These are phyloP conservation scores for Cardiospermum halicacabum DNA, from an alignment of 345 rosid genomes.

Conservation along the genomic window DNA sequence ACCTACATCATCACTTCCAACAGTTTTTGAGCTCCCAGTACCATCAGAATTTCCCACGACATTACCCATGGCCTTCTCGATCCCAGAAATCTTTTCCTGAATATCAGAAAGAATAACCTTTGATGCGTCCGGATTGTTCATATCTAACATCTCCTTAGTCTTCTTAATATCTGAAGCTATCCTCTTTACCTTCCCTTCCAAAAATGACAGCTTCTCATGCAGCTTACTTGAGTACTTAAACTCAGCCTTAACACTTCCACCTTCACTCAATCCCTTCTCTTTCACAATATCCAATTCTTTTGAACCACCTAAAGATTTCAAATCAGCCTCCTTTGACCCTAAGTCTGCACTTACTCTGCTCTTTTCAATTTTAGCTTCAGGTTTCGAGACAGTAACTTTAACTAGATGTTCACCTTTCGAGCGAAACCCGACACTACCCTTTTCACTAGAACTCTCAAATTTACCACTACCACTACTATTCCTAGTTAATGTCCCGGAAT, in stretches of 20 bases:
- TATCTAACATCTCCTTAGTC: slow-evolving; percentile 90
- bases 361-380: slow-evolving; percentile 24
- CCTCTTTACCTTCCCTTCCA: slow-evolving; percentile 93
- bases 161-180: slow-evolving; percentile 86
- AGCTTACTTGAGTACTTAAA: slow-evolving; percentile 61
- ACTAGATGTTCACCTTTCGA: slow-evolving; percentile 14
- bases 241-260: slow-evolving; percentile 14
- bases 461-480: slow-evolving; percentile 13
- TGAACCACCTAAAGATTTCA: slow-evolving; percentile 25
- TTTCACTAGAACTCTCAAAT: slow-evolving; percentile 10
- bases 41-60: slow-evolving; percentile 40
- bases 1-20: slow-evolving; percentile 22
- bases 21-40: slow-evolving; percentile 19
- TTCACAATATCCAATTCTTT: slow-evolving; percentile 37
- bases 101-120: slow-evolving; percentile 66
- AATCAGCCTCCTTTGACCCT: slow-evolving; percentile 13
- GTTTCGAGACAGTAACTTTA: slow-evolving; percentile 21
- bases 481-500: slow-evolving; percentile 21
- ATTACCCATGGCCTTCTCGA: slow-evolving; percentile 67
- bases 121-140: slow-evolving; percentile 78
- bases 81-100: slow-evolving; percentile 86
- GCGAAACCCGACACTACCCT: slow-evolving; percentile 16
- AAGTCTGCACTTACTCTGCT: slow-evolving; percentile 13
- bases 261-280: slow-evolving; percentile 31
- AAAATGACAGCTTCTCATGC: slow-evolving; percentile 91